A percentile compares a stretch with the other conserved stretches of the same genome.
phyloP scores from a whole-genome alignment of 257 asterid species.

The Scutellaria galericulata region DNA sequence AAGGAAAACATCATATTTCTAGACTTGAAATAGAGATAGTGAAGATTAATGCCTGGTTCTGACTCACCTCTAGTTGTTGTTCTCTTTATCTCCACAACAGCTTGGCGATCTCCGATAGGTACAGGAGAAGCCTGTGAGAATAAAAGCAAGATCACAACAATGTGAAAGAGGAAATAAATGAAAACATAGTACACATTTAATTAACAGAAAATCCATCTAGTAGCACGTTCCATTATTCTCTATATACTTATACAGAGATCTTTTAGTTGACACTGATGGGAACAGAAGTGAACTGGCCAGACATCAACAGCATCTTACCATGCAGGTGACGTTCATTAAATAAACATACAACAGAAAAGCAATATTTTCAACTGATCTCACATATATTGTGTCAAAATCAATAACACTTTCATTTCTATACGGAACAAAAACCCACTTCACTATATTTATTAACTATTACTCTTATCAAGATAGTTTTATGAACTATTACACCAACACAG shows the following conservation, averaged over 20 bases:
- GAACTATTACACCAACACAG: not conserved
- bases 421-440: not conserved
- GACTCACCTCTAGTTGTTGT: constrained; percentile 75
- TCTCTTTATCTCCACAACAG: constrained; percentile 77
- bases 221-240: not conserved
- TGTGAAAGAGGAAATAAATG: not conserved
- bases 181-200: not conserved
- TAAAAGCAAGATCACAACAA: constrained; percentile 17
- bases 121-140: constrained; percentile 70
- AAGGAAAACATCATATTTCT: not conserved
- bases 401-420: too few relatives aligned
- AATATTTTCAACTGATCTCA: not conserved
- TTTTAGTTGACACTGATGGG: not conserved
- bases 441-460: not conserved
- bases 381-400: not conserved
- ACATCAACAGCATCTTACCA: constrained; percentile 1
- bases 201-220: not conserved
- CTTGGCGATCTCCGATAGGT: constrained; percentile 64
- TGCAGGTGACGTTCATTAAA: not conserved
- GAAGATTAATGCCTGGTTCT: not conserved
- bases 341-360: not conserved
- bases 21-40: not conserved
- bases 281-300: not conserved
- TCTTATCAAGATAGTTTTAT: too few relatives aligned
- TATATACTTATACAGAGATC: not conserved